Percentiles rank a stretch among this genome's conserved stretches.
These are phyloP conservation scores for Tuber calosporum DNA, from an alignment of 495 filamentous ascomycete genomes.

Conservation along the genomic window DNA sequence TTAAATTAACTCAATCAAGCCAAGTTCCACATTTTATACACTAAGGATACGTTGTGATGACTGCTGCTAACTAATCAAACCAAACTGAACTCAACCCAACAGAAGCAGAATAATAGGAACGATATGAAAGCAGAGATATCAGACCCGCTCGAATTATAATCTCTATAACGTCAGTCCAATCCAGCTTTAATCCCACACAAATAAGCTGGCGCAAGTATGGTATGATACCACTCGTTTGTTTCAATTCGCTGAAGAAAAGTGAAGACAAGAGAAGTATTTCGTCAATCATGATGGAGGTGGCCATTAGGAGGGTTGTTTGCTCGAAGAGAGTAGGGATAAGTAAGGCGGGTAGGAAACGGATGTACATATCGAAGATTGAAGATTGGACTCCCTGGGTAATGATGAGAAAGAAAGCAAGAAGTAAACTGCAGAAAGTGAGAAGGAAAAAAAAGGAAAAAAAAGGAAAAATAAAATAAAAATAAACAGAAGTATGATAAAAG, in stretches of 20 bases:
- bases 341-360: neutral
- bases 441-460: conserved; percentile 8
- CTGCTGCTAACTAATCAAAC: neutral
- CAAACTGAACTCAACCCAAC: neutral
- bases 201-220: neutral
- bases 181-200: neutral
- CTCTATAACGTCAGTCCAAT: neutral
- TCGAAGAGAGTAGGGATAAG: neutral
- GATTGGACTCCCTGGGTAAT: neutral
- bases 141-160: neutral
- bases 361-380: neutral
- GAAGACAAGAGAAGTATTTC: neutral
- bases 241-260: neutral
- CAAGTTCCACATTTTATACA: neutral
- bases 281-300: neutral
- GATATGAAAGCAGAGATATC: neutral
- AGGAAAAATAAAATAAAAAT: conserved; percentile 9
- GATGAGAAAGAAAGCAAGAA: neutral
- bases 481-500: conserved; percentile 6
- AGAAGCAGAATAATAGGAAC: neutral
- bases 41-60: neutral
- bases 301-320: neutral
- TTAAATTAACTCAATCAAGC: neutral
- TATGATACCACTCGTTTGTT: neutral
- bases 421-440: neutral